A percentile compares a stretch with the other conserved stretches of the same genome.
Evolutionary conservation across 768 basidiomycete genomes (phyloP).

Genomic region (Serendipita indica): DNA sequence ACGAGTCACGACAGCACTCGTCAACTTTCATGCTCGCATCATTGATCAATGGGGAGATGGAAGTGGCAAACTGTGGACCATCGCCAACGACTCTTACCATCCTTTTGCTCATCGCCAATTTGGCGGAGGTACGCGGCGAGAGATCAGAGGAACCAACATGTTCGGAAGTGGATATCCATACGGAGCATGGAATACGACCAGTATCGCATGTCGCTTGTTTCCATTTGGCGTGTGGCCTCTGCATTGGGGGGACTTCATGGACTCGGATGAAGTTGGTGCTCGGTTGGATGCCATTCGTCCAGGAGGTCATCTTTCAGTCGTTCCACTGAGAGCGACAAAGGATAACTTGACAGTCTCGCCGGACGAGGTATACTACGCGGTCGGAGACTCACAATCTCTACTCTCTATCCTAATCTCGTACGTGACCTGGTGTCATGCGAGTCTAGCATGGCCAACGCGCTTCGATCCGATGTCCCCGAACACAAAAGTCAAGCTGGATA

Average conservation of each 20-base stretch:
- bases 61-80: neutral
- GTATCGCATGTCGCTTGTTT: neutral
- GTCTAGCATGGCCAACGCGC: neutral
- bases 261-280: neutral
- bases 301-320: neutral
- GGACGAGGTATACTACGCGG: neutral
- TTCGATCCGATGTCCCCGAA: conserved; percentile 1
- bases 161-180: conserved; percentile 3
- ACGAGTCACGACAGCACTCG: neutral
- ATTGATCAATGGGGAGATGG: neutral
- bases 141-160: neutral
- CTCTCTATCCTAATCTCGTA: neutral
- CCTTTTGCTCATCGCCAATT: neutral
- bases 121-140: neutral
- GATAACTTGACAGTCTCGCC: neutral
- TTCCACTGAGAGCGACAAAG: neutral
- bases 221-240: neutral
- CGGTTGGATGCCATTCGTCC: neutral
- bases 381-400: neutral
- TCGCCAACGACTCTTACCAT: neutral
- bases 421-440: neutral
- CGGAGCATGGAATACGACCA: neutral
- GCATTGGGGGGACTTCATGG: neutral
- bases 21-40: neutral
- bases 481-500: neutral